Percentiles rank a stretch among this genome's conserved stretches.
Evolutionary conservation across 2,329 filamentous ascomycete genomes (phyloP).

Genomic region (Colletotrichum simmondsii): DNA sequence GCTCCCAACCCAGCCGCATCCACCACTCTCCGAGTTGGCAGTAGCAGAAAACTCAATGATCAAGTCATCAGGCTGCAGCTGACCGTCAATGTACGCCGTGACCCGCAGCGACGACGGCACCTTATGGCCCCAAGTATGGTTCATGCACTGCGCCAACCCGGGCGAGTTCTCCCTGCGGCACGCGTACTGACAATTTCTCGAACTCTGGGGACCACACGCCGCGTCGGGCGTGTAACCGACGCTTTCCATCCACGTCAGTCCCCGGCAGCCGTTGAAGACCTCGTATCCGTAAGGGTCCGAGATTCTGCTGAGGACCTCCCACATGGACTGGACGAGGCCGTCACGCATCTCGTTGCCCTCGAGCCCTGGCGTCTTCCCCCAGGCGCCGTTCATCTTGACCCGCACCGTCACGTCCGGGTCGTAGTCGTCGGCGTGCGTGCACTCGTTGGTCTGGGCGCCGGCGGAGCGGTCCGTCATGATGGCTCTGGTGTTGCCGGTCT

Average conservation of each 20-base stretch:
- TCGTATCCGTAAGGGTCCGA: slow-evolving; percentile 29
- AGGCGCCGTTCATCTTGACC: slow-evolving; percentile 34
- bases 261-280: slow-evolving; percentile 31
- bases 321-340: slow-evolving; percentile 32
- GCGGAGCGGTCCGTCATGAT: slow-evolving; percentile 28
- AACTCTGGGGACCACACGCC: slow-evolving; percentile 23
- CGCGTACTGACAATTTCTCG: slow-evolving; percentile 7
- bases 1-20: slow-evolving; percentile 25
- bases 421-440: slow-evolving; percentile 23
- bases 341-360: slow-evolving; percentile 33
- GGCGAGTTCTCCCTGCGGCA: slow-evolving; percentile 27
- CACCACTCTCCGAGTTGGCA: slow-evolving; percentile 14
- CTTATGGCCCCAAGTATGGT: slow-evolving; percentile 30
- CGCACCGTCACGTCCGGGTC: slow-evolving; percentile 27
- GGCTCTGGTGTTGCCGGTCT: slow-evolving; percentile 30
- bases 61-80: slow-evolving; percentile 32
- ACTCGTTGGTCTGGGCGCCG: slow-evolving; percentile 25
- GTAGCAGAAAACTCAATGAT: slow-evolving; percentile 29
- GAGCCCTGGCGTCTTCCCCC: slow-evolving; percentile 30
- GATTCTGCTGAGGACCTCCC: slow-evolving; percentile 25
- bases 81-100: slow-evolving; percentile 33
- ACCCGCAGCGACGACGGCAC: slow-evolving; percentile 33
- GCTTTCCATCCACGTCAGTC: slow-evolving; percentile 32
- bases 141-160: slow-evolving; percentile 29
- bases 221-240: slow-evolving; percentile 6